Base-by-base conservation (phyloP, 179 eudicot genomes). In the Beta macrorhiza region DNA sequence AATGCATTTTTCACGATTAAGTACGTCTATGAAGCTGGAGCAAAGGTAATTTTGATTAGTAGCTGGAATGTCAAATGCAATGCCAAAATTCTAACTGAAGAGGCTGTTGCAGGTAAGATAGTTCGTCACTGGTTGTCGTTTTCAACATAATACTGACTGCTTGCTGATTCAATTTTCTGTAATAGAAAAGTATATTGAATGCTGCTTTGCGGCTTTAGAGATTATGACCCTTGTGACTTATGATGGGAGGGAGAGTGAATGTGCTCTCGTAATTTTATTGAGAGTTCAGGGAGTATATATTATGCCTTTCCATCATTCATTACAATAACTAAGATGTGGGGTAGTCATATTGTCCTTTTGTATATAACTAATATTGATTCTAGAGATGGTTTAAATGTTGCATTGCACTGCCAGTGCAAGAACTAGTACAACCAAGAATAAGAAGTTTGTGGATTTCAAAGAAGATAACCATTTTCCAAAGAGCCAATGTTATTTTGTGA, bases 21-120 rank as follows among this genome's bases (percentile, higher is more conserved):
- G 80, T 88, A 89, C 61, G 32, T 94, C 58, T 58, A 89, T 75
- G 67, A 88, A 79, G 90, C 89, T 82, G 94, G 92, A 63, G 93
- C 94, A 53, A 91, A 80, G 85, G 82, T 94, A 80, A 68, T 90
- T 80, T 83, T 94, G 71, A 78, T 82, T 5, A 88, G 94, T 84
- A 82, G 87, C 83, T 94, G 98, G 98, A 81, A 62, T 69, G 75
- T 75, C 81, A 81, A 85, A 82, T 49, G 47, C 37, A 77, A 85
- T 83, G 79, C 87, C 49, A 82, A 86, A 74, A 81, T 81, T 84
- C 82, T 81, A 81, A 80, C 86, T 12, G 82, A 81, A 57, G 88
- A 89, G 70, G 80, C 81, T 84, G 93, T 90, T 83, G 90, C 96
- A 83, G 96, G 98, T 93, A 45, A 37, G 64, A 16, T 14, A 3